Evolutionary conservation across 331 rosid species (phyloP).

Genomic region (Quercus phellos): DNA sequence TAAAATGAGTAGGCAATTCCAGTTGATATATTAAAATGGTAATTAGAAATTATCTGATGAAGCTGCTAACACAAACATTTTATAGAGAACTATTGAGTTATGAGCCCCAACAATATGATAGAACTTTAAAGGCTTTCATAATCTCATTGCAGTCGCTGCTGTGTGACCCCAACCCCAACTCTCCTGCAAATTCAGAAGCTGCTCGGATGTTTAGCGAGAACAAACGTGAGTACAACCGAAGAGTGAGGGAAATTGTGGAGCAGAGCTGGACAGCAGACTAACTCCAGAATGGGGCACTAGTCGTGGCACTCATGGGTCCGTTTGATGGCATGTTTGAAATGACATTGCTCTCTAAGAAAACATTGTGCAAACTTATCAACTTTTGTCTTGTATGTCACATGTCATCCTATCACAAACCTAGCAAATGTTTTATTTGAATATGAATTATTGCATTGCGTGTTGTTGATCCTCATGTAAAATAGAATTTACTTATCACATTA

Average conservation of each 20-base stretch:
- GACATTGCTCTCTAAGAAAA: slow-evolving; percentile 27
- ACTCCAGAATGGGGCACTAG: not conserved
- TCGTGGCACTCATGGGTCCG: slow-evolving; percentile 18
- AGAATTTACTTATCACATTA: slow-evolving; percentile 28
- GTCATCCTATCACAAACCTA: slow-evolving; percentile 20
- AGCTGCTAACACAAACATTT: not conserved
- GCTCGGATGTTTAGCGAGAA: slow-evolving; percentile 92
- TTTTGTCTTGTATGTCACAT: slow-evolving; percentile 20
- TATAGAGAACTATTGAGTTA: not conserved
- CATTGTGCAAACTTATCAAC: slow-evolving; percentile 32
- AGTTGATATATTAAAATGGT: not conserved
- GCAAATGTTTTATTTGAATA: slow-evolving; percentile 20
- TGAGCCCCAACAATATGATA: not conserved
- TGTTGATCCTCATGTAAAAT: slow-evolving; percentile 35
- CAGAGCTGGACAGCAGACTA: slow-evolving; percentile 98
- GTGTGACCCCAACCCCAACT: slow-evolving; percentile 92
- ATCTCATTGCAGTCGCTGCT: slow-evolving; percentile 67
- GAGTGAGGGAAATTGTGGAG: slow-evolving; percentile 91
- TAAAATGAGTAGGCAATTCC: not conserved
- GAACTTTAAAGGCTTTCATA: not conserved
- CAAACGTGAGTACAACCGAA: slow-evolving; percentile 91
- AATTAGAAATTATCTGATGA: not conserved
- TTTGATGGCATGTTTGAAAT: slow-evolving; percentile 29
- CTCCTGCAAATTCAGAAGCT: slow-evolving; percentile 97
- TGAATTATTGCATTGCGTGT: slow-evolving; percentile 22